These are phyloP conservation scores for Litsea cubeba DNA, from an alignment of 164 flowering plant species.

Conservation along the genomic window DNA sequence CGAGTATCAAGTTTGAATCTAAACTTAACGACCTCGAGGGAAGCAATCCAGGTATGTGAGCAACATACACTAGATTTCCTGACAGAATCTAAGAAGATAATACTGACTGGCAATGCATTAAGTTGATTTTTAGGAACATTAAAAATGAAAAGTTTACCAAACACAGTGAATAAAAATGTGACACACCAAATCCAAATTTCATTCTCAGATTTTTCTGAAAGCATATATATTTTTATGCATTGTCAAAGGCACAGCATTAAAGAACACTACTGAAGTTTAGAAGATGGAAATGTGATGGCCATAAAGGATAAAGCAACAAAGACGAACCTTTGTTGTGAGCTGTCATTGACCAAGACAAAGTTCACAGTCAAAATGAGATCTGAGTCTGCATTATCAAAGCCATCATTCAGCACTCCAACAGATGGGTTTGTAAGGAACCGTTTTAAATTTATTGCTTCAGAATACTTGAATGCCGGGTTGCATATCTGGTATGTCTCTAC, in stretches of 20 bases:
- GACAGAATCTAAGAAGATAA: too few relatives aligned
- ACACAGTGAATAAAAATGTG: too few relatives aligned
- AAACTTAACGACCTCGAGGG: too few relatives aligned
- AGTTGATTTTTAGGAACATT: too few relatives aligned
- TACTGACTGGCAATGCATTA: too few relatives aligned
- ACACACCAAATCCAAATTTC: too few relatives aligned
- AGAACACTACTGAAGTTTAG: not conserved
- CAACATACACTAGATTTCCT: too few relatives aligned
- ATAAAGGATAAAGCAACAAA: conserved; percentile 8
- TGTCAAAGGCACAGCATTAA: not conserved
- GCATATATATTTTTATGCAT: not conserved
- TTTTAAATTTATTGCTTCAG: conserved; percentile 74
- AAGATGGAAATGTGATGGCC: not conserved
- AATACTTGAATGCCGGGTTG: conserved; percentile 77
- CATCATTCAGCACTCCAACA: conserved; percentile 84
- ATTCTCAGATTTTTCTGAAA: too few relatives aligned
- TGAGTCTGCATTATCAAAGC: conserved; percentile 89
- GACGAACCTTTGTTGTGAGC: conserved; percentile 60
- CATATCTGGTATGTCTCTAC: conserved; percentile 80
- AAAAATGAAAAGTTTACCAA: too few relatives aligned
- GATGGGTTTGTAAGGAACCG: conserved; percentile 90
- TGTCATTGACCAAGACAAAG: conserved; percentile 53
- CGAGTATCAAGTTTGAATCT: too few relatives aligned
- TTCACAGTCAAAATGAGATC: conserved; percentile 84
- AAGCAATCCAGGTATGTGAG: too few relatives aligned